A percentile compares a stretch with the other conserved stretches of the same genome.
Evolutionary conservation across 495 filamentous ascomycete genomes (phyloP).

Genomic region (Parmelia sp.): DNA sequence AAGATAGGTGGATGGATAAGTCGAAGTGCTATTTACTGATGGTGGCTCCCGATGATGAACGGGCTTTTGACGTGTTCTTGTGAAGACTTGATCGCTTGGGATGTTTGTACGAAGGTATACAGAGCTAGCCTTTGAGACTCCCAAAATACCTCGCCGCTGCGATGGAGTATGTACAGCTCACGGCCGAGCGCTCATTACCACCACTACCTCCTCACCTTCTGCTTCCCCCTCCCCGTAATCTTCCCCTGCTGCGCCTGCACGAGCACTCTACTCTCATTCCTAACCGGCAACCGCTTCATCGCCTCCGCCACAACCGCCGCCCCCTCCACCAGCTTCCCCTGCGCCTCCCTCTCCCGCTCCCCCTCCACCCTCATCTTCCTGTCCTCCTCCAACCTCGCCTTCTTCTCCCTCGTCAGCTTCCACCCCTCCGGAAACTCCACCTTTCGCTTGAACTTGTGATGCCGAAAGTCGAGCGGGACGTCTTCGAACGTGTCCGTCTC

Average conservation of each 20-base stretch:
- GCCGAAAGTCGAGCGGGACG: constrained; percentile 82
- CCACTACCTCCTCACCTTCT: constrained; percentile 10
- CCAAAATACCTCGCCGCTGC: neutral
- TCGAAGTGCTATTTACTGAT: neutral
- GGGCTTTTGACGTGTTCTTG: no score
- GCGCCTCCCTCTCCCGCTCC: constrained; percentile 42
- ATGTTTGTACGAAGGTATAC: neutral
- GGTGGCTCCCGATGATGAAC: neutral
- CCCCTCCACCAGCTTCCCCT: constrained; percentile 51
- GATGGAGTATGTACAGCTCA: neutral
- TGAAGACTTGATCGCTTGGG: neutral
- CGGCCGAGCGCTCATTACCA: neutral
- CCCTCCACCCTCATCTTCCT: constrained; percentile 44
- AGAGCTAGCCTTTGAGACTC: neutral
- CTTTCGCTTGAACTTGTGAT: constrained; percentile 64
- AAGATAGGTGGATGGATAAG: neutral
- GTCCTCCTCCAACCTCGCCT: constrained; percentile 52
- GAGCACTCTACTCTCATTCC: constrained; percentile 29
- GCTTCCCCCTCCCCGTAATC: constrained; percentile 4
- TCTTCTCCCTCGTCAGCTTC: constrained; percentile 66
- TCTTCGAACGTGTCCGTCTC: constrained; percentile 75
- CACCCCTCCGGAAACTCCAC: constrained; percentile 73
- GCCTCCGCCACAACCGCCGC: constrained; percentile 43
- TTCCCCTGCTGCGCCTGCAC: constrained; percentile 19
- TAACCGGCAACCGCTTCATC: constrained; percentile 39